Evolutionary conservation across 2,329 filamentous ascomycete species (phyloP), one percentile per base, ranked within the genome.

Genomic region (Aspergillus neoniger): DNA sequence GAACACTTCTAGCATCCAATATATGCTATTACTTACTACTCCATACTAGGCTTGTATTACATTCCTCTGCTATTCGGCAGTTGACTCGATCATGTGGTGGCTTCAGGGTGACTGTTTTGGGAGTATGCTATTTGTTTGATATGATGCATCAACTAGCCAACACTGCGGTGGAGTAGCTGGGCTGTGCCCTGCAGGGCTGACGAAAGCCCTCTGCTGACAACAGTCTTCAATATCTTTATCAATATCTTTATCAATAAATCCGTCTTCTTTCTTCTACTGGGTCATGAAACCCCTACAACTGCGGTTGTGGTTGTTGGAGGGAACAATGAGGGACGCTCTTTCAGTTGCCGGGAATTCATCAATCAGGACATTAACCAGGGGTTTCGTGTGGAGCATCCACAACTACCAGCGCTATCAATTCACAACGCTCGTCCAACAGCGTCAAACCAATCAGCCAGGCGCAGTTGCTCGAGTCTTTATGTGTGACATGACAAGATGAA

Each of bases 401-500:
- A 8, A n/a, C 47, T n/a, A n/a, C 25, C 47, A 28, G n/a, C 47
- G 47, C 47, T 10, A 50, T 50, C 47, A 50, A 30, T 30, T 30
- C 30, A 28, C 47, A 50, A 50, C 47, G 25, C n/a, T 30, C 47
- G 47, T 17, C 47, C 25, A 28, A n/a, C 47, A 17, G 47, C 47
- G n/a, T 25, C 21, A 49, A 28, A 21, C 44, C 44, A 23, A 54
- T 10, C 36, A 10, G 49, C 49, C 49, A 38, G 15, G 32, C 21
- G 49, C 38, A 5, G 23, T 6, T 12, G 21, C 15, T 28, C 17
- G 19, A 25, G 30, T 32, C 17, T 58, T 56, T 47, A 59, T 61
- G 52, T 55, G 19, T 50, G 49, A 53, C 49, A 58, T 54, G 49
- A 55, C 17, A 58, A 58, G 28, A 47, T 32, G 53, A 44, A 55